Conservation (phyloP, 805 yeast species). For the Wickerhamiella sergipiensis region DNA sequence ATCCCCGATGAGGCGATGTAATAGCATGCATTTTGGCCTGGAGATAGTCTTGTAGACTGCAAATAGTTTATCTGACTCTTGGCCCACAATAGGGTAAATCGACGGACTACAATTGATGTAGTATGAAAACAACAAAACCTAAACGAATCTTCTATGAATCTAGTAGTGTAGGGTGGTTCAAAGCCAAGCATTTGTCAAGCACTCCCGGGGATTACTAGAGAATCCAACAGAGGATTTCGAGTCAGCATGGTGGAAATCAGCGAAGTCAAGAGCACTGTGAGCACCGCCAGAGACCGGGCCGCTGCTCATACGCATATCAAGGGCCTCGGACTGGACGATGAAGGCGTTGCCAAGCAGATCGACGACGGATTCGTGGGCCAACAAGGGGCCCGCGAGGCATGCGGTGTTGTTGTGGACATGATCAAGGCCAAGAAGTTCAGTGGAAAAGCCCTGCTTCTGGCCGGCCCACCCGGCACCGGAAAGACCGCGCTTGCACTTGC, state of each 20-base stretch:
- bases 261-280: slow-evolving; percentile 47
- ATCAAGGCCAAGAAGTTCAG: slow-evolving; percentile 86
- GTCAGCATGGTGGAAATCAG: slow-evolving; percentile 55
- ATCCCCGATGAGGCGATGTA: slow-evolving; percentile 1
- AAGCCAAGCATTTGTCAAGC: no score
- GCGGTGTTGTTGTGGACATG: slow-evolving; percentile 88
- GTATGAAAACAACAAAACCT: no score
- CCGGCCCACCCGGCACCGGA: slow-evolving; percentile 98
- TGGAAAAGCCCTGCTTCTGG: slow-evolving; percentile 88
- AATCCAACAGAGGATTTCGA: background rate
- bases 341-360: slow-evolving; percentile 64
- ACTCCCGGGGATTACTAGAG: background rate
- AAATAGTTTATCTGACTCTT: no score
- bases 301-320: slow-evolving; percentile 96
- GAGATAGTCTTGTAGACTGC: no score
- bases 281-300: slow-evolving; percentile 42
- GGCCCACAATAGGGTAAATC: no score
- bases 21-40: no score
- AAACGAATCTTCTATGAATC: no score
- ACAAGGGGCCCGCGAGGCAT: slow-evolving; percentile 56
- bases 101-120: no score
- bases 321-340: slow-evolving; percentile 88
- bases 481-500: slow-evolving; percentile 96
- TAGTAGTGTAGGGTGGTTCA: no score
- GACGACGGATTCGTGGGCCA: slow-evolving; percentile 89